These are phyloP conservation scores for Arachnopeziza araneosa DNA, from an alignment of 2,329 filamentous ascomycete genomes.

Conservation along the genomic window DNA sequence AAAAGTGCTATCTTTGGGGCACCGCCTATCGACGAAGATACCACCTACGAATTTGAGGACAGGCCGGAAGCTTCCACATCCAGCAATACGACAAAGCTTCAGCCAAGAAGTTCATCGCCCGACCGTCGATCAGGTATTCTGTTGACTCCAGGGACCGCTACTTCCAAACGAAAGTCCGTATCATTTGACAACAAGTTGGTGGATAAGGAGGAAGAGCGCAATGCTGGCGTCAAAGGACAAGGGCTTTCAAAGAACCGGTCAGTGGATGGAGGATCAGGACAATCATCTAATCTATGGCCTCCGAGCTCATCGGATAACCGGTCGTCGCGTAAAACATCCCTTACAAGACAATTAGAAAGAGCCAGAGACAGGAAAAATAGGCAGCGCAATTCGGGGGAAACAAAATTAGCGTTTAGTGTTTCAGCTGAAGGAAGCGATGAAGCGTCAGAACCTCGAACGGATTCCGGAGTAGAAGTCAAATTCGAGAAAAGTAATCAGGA, in stretches of 20 bases:
- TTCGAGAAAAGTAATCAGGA: constrained; percentile 13
- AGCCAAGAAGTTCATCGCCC: constrained; percentile 27
- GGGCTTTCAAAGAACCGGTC: not conserved
- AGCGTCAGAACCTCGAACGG: not conserved
- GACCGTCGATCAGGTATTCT: constrained; percentile 46
- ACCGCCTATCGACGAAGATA: constrained; percentile 31
- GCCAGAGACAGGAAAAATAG: not conserved
- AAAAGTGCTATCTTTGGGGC: constrained; percentile 57
- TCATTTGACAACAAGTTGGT: constrained; percentile 55
- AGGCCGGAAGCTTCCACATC: constrained; percentile 11
- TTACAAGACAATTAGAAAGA: not conserved
- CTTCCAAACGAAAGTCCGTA: constrained; percentile 57
- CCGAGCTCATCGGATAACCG: not conserved
- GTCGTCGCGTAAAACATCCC: not conserved
- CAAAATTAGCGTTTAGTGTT: not conserved
- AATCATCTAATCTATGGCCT: constrained; percentile 24
- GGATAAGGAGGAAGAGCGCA: constrained; percentile 20
- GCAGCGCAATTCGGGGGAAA: not conserved
- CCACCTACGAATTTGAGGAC: constrained; percentile 23
- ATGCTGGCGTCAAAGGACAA: not conserved
- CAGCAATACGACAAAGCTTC: constrained; percentile 20
- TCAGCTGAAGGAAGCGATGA: not conserved
- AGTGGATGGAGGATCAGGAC: not conserved
- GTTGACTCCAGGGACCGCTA: constrained; percentile 57
- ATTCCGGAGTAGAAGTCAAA: not conserved